phyloP scores from a whole-genome alignment of 345 rosid species.

The Kernera saxatilis region DNA sequence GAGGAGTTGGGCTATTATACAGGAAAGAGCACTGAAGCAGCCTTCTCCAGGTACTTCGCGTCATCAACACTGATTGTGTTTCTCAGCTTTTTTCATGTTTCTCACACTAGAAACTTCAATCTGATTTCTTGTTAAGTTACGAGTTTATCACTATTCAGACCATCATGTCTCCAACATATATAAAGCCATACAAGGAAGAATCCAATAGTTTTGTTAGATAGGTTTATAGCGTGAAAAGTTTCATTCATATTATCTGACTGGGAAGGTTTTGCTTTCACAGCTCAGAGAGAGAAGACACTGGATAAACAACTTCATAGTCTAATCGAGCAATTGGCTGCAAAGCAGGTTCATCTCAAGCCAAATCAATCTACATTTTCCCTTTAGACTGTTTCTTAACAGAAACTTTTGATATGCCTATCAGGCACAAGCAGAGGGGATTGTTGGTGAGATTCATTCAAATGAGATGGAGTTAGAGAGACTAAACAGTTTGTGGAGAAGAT shows the following conservation, averaged over 20 bases:
- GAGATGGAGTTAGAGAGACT: constrained; percentile 73
- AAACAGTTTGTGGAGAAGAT: constrained; percentile 54
- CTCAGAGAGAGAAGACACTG: constrained; percentile 85
- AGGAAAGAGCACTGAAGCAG: constrained; percentile 65
- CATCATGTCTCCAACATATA: constrained; percentile 4
- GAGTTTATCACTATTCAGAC: neutral
- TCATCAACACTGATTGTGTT: neutral
- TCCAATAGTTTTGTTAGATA: neutral
- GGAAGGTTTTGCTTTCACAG: constrained; percentile 35
- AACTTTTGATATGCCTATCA: constrained; percentile 21
- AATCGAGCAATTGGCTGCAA: constrained; percentile 83
- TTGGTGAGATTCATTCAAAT: constrained; percentile 61
- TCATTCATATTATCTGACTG: neutral
- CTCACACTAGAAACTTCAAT: neutral
- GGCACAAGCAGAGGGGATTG: constrained; percentile 90
- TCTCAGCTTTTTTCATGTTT: neutral
- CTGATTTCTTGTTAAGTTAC: neutral
- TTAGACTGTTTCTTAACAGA: neutral
- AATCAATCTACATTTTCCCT: neutral
- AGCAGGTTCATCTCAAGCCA: constrained; percentile 54
- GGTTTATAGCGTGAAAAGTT: constrained; percentile 1
- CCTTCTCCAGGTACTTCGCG: constrained; percentile 68
- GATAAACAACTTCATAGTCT: constrained; percentile 87
- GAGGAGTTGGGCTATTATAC: constrained; percentile 60
- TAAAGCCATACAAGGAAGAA: neutral